phyloP scores from a whole-genome alignment of 495 filamentous ascomycete genomes.

The Penicillium subrubescens region DNA sequence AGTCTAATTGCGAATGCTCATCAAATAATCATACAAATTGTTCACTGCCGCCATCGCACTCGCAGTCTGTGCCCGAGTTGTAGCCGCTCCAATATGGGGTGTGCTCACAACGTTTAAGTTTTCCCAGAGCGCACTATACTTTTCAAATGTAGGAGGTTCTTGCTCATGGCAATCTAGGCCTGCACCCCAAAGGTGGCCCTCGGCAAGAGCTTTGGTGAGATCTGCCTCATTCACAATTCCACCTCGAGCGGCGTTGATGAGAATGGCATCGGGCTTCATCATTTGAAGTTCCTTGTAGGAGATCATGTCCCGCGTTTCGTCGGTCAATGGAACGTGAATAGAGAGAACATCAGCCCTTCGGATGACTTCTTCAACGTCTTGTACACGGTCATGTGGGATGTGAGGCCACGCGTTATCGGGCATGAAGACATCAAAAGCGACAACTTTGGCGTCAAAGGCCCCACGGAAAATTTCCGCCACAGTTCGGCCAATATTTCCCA shows the following conservation, averaged over 20 bases:
- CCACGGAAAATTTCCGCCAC: constrained; percentile 40
- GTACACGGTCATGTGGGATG: constrained; percentile 30
- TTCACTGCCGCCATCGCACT: constrained; percentile 33
- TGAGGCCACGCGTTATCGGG: constrained; percentile 32
- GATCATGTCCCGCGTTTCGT: constrained; percentile 50
- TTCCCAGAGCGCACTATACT: constrained; percentile 31
- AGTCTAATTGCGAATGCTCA: constrained; percentile 14
- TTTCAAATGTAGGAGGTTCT: constrained; percentile 29
- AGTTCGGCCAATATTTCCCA: constrained; percentile 41
- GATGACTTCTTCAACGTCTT: constrained; percentile 32
- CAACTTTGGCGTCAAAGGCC: constrained; percentile 34
- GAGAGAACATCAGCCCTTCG: constrained; percentile 36
- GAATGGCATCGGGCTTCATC: constrained; percentile 52
- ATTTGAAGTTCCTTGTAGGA: constrained; percentile 44
- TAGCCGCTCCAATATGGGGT: constrained; percentile 36
- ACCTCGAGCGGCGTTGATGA: constrained; percentile 61
- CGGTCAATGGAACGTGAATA: constrained; percentile 37
- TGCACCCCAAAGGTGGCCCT: constrained; percentile 53
- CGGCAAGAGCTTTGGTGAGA: constrained; percentile 47
- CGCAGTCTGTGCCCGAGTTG: constrained; percentile 20
- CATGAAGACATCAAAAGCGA: constrained; percentile 37
- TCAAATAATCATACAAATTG: constrained; percentile 27
- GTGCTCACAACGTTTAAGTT: constrained; percentile 35
- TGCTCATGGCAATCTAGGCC: constrained; percentile 38
- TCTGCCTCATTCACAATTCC: constrained; percentile 59